Base-by-base conservation (phyloP, 441 rosid genomes). In the Populus hybrid region DNA sequence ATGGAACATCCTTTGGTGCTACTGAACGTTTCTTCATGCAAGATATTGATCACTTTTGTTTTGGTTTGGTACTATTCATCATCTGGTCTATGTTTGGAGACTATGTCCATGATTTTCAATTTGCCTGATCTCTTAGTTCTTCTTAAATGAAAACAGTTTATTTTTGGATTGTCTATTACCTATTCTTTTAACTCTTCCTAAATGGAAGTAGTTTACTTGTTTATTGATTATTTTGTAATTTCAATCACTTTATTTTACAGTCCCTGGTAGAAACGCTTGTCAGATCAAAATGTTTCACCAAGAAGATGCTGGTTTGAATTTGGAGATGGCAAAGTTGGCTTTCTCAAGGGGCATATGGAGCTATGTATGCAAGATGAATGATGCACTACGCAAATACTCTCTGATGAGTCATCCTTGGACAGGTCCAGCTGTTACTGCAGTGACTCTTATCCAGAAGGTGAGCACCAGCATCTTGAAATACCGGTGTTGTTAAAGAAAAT, bases 291-390 rank as follows among this genome's bases (percentile, higher is more conserved):
- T 92, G 97, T 86, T 86, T 83, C 93, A 95, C 83, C 95, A 91
- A 82, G 99, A 95, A 86, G 97, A 95, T 85, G 97, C 97, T 71
- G 95, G 98, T 68, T 80, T 95, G 76, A 94, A 94, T 79, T 87
- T 85, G 80, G 98, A 91, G 81, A 91, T 95, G 95, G 94, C 97
- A 64, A 94, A 88, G 82, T 80, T 94, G 78, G 98, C 90, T 82
- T 95, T 95, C 82, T 82, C 93, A 24, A 95, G 80, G 91, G 98
- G 99, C 79, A 92, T 95, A 76, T 95, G 98, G 97, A 88, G 92
- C 82, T 95, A 91, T 23, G 89, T 95, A 38, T 89, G 92, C 76
- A 95, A 91, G 87, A 95, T 92, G 98, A 92, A 94, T 74, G 84
- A 74, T 75, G 97, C 98, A 67, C 81, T 94, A 53, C 93, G 92